Evolutionary conservation across 2,329 filamentous ascomycete genomes (phyloP), one percentile per base, ranked within the genome.

Genomic region (Myriosclerotinia scirpicola): DNA sequence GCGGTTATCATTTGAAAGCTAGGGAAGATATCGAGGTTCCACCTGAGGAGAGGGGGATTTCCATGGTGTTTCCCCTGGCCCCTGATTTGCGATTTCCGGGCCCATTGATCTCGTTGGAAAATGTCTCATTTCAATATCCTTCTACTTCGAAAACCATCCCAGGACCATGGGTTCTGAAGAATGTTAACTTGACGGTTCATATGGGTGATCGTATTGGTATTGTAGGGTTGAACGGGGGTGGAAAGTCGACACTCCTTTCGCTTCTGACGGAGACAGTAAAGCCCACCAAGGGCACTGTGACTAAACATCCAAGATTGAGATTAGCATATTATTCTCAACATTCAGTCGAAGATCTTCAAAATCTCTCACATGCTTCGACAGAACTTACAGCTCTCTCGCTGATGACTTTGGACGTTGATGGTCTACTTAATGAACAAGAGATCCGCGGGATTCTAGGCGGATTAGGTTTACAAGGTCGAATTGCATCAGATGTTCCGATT

Each of bases 281-380:
- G 7, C 87, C 89, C 0, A 85, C 84, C 0, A 80, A 82, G 3
- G 90, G 91, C 0, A 85, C 81, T 0, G 78, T 91, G 2, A 83
- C 84, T 0, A 82, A 81, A 0, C 92, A 96, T 76, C 84, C 92
- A 0, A 83, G 91, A 26, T 80, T 91, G 12, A 87, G 84, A 69
- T 77, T 92, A 56, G 90, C 88, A 1, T 92, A 92, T 74, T 95
- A 93, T 77, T 90, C 90, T 5, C 92, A 96, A 75, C 88, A 93
- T 72, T 88, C 90, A 0, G 89, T 93, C 5, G 89, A 93, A 71
- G 81, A 83, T 7, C 81, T 95, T 7, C 86, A 89, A 69, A 74
- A 79, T 2, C 76, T 85, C 8, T 88, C 85, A 0, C 76, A 75
- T 0, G 71, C 73, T 1, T 78, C 81, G 1, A 80, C 83, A 0